A percentile compares a stretch with the other conserved stretches of the same genome.
These are phyloP conservation scores for Calonectria pseudoreteaudii DNA, from an alignment of 2,329 filamentous ascomycete genomes.

Conservation along the genomic window DNA sequence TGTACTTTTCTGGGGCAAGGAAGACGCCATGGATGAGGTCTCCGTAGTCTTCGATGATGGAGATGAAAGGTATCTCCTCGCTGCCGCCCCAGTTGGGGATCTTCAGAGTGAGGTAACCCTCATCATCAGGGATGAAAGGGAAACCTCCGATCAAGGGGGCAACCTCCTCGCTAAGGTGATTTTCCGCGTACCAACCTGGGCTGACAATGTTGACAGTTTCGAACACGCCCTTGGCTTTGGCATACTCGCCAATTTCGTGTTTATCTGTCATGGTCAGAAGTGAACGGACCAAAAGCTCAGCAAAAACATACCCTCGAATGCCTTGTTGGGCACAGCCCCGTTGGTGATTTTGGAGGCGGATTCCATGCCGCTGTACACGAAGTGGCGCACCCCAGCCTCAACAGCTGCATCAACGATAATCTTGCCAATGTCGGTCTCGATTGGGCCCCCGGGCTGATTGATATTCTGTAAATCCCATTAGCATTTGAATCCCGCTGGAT, in stretches of 20 bases:
- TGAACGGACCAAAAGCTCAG: fast-evolving
- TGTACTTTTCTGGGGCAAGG: conserved; percentile 52
- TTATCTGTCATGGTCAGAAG: conserved; percentile 47
- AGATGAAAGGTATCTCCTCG: conserved; percentile 51
- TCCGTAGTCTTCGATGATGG: conserved; percentile 55
- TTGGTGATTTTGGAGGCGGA: conserved; percentile 48
- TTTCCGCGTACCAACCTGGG: conserved; percentile 57
- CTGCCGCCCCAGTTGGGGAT: conserved; percentile 54
- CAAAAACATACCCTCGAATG: conserved; percentile 48
- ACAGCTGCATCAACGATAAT: conserved; percentile 48
- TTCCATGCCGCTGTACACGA: conserved; percentile 52
- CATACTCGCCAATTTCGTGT: conserved; percentile 52
- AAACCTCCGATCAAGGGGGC: conserved; percentile 55
- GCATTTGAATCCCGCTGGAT: background rate
- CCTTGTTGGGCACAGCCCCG: conserved; percentile 45
- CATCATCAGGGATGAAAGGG: conserved; percentile 48
- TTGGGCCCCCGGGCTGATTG: conserved; percentile 41
- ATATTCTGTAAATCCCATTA: conserved; percentile 34
- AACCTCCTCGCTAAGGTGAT: conserved; percentile 50
- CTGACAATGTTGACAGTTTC: conserved; percentile 49
- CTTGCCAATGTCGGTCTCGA: conserved; percentile 51
- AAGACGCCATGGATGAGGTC: conserved; percentile 60
- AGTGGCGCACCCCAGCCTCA: conserved; percentile 48
- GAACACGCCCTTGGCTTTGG: conserved; percentile 47
- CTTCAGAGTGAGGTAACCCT: conserved; percentile 51